Base-by-base conservation (phyloP, 192 early-diverging fungal species). In the Backusella tuberculispora region DNA sequence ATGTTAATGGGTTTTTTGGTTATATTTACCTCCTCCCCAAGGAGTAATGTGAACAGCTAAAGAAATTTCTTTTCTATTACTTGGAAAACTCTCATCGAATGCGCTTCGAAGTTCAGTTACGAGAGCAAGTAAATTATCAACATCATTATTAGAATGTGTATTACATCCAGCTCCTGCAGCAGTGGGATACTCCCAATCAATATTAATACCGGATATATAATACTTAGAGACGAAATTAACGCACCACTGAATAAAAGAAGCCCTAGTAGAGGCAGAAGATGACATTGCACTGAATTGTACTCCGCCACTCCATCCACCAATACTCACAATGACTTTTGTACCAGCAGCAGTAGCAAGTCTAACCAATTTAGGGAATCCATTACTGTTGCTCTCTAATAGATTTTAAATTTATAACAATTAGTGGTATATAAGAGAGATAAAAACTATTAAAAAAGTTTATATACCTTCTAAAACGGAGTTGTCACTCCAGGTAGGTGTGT, bases 231-330 rank as follows among this genome's bases (percentile, higher is more conserved):
- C 21, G 5, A 60, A 60, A 26, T 21, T 13, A n/a, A 60, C 24
- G 24, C 53, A 60, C 53, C 53, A 60, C 24, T 60, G 53, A 4
- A 60, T 60, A 60, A 60, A 60, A 3, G 53, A 9, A 1, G 53
- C 21, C 21, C 53, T 19, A 50, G 46, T 37, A 19, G 38, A 40
- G 63, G 26, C 47, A 14, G 10, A 73, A 76, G 19, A 85, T 86
- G 87, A 75, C 21, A 90, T 78, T 6, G 84, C 82, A 73, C 86
- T 87, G 29, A 90, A 78, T 69, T 85, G 76, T 71, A 82, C 82
- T 10, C 88, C 89, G 1, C 92, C 92, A 14, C 85, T 84, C 92
- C 92, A 93, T 0, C 92, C 92, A 65, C 92, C 92, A 40, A 92
- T 70, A 12, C 90, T 91, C 6, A 92, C 80, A 5, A 88, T 79